Evolutionary conservation across 331 rosid species (phyloP).

Genomic region (Quercus lobata): DNA sequence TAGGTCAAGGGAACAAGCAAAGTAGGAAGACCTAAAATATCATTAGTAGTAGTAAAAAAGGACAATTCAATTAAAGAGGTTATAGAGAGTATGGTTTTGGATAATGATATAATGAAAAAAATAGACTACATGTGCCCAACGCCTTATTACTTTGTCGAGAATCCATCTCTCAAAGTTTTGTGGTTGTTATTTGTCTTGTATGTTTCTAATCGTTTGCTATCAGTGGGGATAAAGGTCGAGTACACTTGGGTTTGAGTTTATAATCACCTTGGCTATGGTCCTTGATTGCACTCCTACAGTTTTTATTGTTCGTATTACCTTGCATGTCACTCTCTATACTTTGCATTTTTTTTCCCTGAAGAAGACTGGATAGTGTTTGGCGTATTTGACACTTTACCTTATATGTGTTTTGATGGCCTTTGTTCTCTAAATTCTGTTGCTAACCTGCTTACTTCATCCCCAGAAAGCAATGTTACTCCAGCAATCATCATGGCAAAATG

Average conservation of each 20-base stretch:
- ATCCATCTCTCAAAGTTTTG: too few relatives aligned
- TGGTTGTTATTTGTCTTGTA: neutral
- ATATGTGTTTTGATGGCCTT: neutral
- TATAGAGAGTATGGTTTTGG: too few relatives aligned
- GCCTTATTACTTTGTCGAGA: too few relatives aligned
- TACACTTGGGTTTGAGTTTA: neutral
- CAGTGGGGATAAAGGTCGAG: neutral
- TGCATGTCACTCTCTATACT: neutral
- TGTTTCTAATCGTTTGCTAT: neutral
- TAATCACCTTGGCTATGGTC: neutral
- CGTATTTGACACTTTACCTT: constrained; percentile 5
- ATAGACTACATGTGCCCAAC: too few relatives aligned
- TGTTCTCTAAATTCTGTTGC: neutral
- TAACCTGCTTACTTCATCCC: constrained; percentile 9
- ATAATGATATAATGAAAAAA: too few relatives aligned
- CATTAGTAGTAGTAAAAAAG: too few relatives aligned
- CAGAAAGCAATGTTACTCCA: constrained; percentile 90
- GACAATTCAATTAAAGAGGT: too few relatives aligned
- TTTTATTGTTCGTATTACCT: constrained; percentile 11
- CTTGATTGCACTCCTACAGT: neutral
- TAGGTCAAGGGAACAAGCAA: too few relatives aligned
- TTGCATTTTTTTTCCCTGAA: neutral
- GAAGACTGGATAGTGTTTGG: constrained; percentile 9
- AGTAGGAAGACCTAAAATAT: too few relatives aligned
- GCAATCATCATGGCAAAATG: constrained; percentile 95